Base-by-base conservation (phyloP, 2,329 filamentous ascomycete genomes). In the Sporothrix mexicana region DNA sequence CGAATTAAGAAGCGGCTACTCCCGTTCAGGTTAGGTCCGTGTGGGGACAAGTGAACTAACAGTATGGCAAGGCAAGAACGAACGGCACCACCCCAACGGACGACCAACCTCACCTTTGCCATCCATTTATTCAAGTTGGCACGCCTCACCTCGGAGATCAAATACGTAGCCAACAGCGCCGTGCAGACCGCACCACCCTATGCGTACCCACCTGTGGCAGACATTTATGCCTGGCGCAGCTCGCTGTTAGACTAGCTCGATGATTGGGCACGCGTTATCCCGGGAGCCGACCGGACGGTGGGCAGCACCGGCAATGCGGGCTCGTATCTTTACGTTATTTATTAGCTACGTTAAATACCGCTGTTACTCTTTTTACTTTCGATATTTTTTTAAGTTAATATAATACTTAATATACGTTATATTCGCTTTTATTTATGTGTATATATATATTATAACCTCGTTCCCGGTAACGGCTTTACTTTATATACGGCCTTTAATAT, bases 81-180 rank as follows among this genome's bases (percentile, higher is more conserved):
- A n/a, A n/a, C n/a, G 72, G n/a, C n/a, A n/a, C n/a, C n/a, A n/a
- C n/a, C n/a, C n/a, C n/a, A n/a, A n/a, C 10, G 25, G 57, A 62
- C 57, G 3, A 64, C 61, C 17, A 64, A 64, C 36, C 15, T 64
- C 6, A 64, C 61, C 5, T 64, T 64, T 23, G 82, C 85, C 0
- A 81, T 87, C 8, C 85, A 87, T 67, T 77, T 88, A 0, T 87
- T 88, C 76, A 81, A 78, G 66, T 80, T 85, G 0, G 80, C 84
- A 0, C 83, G 81, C 20, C 79, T 88, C 6, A 88, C 87, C 72
- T 88, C 87, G 0, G 86, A 88, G 75, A 87, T 88, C n/a, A 88
- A 88, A 78, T 88, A 87, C 66, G 81, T 88, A 2, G 83, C 85
- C 49, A 86, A 88, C 71, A 87, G 86, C 70, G 82, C 88, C 70